Base-by-base conservation (phyloP, 345 rosid genomes). In the Salix brachista region DNA sequence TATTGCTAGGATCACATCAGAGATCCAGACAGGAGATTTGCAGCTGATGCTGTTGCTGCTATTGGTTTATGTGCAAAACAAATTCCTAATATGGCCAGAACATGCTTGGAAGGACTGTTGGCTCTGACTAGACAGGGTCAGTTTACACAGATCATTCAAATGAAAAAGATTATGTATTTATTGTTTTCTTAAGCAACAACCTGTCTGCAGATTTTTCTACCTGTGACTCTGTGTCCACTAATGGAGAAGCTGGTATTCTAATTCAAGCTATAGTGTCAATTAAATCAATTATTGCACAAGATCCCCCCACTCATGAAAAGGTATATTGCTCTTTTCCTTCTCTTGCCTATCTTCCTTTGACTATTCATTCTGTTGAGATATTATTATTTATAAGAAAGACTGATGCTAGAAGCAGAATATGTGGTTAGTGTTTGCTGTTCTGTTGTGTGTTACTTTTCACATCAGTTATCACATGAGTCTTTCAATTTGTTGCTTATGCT, bases 21-120 rank as follows among this genome's bases (percentile, higher is more conserved):
- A 84, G 96, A 92, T 85, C 96, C 97, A 75, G 96, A 93, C 87
- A 83, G 96, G 88, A 88, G 83, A 82, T 90, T 96, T 86, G 94
- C 99, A 75, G 97, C 96, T 9, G 95, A 88, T 75, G 83, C 98
- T 78, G 86, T 93, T 83, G 89, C 93, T 82, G 97, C 94, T 16
- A 89, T 92, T 79, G 99, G 99, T 84, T 82, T 89, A 75, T 93
- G 97, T 77, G 95, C 92, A 21, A 88, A 80, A 81, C 79, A 85
- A 78, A 88, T 93, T 83, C 93, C 93, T 54, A 82, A 80, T 83
- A 77, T 89, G 89, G 91, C 97, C 65, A 83, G 81, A 73, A 78
- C 85, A 61, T 96, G 91, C 84, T 86, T 93, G 85, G 93, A 90
- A 71, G 92, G 92, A 80, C 86, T 96, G 73, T 74, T 93, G 75